phyloP scores from a whole-genome alignment of 345 rosid species.

The Populus simonii region DNA sequence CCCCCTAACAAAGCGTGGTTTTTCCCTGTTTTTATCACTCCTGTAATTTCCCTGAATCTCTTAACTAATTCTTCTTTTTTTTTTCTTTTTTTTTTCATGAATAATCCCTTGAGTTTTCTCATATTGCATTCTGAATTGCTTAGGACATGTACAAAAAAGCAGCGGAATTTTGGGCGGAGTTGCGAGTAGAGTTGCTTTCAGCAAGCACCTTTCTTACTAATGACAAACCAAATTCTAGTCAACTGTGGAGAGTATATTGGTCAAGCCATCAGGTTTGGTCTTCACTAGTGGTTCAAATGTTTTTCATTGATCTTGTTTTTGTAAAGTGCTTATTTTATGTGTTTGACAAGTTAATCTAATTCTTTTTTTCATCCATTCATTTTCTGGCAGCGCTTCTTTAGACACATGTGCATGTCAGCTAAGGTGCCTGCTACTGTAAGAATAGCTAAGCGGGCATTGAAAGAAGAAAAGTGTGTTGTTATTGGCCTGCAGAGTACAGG shows the following conservation, averaged over 20 bases:
- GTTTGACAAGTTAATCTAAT: background rate
- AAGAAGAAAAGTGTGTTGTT: slow-evolving; percentile 80
- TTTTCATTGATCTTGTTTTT: background rate
- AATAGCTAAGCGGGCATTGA: slow-evolving; percentile 77
- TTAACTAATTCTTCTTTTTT: background rate
- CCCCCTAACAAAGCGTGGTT: background rate
- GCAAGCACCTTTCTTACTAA: slow-evolving; percentile 72
- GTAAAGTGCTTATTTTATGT: background rate
- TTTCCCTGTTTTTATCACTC: background rate
- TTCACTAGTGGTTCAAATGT: background rate
- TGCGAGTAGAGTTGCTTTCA: slow-evolving; percentile 89
- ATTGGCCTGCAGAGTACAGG: slow-evolving; percentile 99
- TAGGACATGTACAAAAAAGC: slow-evolving; percentile 92
- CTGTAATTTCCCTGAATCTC: background rate
- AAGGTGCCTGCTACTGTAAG: slow-evolving; percentile 93
- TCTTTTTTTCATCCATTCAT: slow-evolving; percentile 11
- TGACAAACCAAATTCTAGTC: slow-evolving; percentile 86
- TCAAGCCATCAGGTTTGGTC: slow-evolving; percentile 86
- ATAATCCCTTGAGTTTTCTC: slow-evolving; percentile 5
- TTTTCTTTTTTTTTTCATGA: too few species aligned
- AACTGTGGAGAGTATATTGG: slow-evolving; percentile 98
- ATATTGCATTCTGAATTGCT: slow-evolving; percentile 11
- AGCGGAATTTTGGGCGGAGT: slow-evolving; percentile 98
- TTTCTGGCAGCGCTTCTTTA: slow-evolving; percentile 81
- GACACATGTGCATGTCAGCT: slow-evolving; percentile 98